Evolutionary conservation across 2,329 filamentous ascomycete genomes (phyloP), one percentile per base, ranked within the genome.

Genomic region (Aciculosporium take): DNA sequence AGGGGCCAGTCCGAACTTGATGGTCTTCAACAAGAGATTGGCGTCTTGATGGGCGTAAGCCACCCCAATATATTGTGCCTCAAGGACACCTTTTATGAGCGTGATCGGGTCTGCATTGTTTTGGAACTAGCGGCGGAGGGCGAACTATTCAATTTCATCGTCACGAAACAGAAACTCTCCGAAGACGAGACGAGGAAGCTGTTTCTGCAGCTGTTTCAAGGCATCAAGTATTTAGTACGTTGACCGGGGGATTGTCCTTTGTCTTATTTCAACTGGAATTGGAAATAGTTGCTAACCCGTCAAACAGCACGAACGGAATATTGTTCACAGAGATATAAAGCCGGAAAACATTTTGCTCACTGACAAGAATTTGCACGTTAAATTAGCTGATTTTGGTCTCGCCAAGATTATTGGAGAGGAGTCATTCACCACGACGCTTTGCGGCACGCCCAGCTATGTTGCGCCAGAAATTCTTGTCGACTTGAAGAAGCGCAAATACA

Each of bases 331-430:
- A 44, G 91, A 98, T 53, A 95, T 98, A 63, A 96, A 95, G 61
- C 89, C 88, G 0, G 89, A 96, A 57, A 96, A 96, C 54, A 96
- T 98, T 27, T 66, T 98, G 7, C 67, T 98, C 28, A 78, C 82
- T 5, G 86, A 95, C 61, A 86, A 85, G 54, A 72, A 91, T 27
- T 65, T 95, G 23, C 79, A 80, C 45, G 81, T 94, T 48, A 98
- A 98, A 63, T 66, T 98, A 46, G 91, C 88, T 17, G 91, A 98
- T 61, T 98, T 98, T 61, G 91, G 91, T 35, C 72, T 98, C 29
- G 89, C 91, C 32, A 98, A 98, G 64, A 96, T 98, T 49, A 94
- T 98, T 49, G 93, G 93, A 47, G 91, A 98, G 59, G 87, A 95
- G 57, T 95, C 89, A 0, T 98, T 98, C 57, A 96, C 91, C 1